Base-by-base conservation (phyloP, 208 protist genomes). In the Trypanosoma avium region DNA sequence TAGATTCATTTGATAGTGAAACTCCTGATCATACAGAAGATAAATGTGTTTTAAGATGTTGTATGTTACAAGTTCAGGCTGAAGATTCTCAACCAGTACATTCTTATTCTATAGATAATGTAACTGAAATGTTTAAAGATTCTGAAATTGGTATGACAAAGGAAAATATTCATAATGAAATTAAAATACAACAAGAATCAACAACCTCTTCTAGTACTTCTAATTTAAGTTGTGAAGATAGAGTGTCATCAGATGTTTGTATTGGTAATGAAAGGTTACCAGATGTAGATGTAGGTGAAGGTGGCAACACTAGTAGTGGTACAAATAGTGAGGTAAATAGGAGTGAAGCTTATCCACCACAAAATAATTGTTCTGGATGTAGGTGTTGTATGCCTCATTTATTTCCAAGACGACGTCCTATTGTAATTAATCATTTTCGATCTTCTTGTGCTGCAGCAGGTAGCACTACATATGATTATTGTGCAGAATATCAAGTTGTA, bases 371-470 rank as follows among this genome's bases (percentile, higher is more conserved):
- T 58, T 3, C 47, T 24, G 27, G 24, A 48, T 47, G 22, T 21
- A 32, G 9, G 13, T 1, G 52, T 30, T 59, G 36, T 56, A 59
- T 50, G 49, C 33, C 19, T 8, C 47, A 35, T 21, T 22, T 40
- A 17, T n/a, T 55, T 35, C 45, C 33, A 9, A 65, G 62, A 30
- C 76, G 70, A 17, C 48, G 57, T 7, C 77, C 77, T 17, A 52
- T 87, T 36, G 74, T 76, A 57, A 61, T 45, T 27, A 88, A 88
- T 70, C 58, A 82, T 17, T 88, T 88, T 52, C 73, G 75, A 42
- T 82, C 78, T 45, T 79, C 75, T 7, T 88, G 82, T 69, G 65
- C 61, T 13, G 68, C 75, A 15, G 56, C 53, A n/a, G 73, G 67
- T 27, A 45, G 61, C 13, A 71, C 65, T 10, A 58, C 85, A 33